Conservation (phyloP, 2,329 filamentous ascomycete genomes). For the Cordyceps fumosorosea region DNA sequence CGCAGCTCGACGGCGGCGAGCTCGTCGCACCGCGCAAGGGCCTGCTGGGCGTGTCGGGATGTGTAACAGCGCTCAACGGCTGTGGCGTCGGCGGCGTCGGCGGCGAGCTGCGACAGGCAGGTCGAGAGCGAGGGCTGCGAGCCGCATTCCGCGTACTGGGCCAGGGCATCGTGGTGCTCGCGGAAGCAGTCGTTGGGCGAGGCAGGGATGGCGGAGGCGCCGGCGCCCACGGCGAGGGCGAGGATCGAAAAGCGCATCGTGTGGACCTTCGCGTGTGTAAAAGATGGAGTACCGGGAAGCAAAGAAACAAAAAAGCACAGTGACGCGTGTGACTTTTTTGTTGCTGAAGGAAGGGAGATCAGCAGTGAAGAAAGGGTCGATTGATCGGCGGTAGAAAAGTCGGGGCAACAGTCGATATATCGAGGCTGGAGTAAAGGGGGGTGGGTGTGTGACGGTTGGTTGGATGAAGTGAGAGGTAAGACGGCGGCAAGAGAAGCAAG, state of each 20-base stretch:
- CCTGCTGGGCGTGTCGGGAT: slow-evolving; percentile 22
- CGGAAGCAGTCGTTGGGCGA: slow-evolving; percentile 32
- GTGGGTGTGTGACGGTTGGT: not conserved
- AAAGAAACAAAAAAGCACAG: not conserved
- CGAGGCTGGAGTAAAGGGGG: not conserved
- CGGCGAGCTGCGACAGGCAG: slow-evolving; percentile 34
- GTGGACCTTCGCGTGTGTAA: not conserved
- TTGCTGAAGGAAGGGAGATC: not conserved
- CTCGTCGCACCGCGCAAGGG: slow-evolving; percentile 27
- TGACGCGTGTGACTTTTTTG: not conserved
- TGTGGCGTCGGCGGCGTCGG: slow-evolving; percentile 21
- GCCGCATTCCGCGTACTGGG: slow-evolving; percentile 37
- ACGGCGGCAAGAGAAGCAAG: not conserved
- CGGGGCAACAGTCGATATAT: slow-evolving; percentile 11
- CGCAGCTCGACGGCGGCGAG: slow-evolving; percentile 18
- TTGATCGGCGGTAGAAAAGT: slow-evolving; percentile 6
- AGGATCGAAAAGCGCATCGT: slow-evolving; percentile 28
- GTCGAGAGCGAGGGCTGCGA: slow-evolving; percentile 32
- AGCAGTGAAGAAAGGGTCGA: not conserved
- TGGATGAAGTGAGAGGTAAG: not conserved
- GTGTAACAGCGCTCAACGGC: slow-evolving; percentile 34
- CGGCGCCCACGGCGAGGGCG: slow-evolving; percentile 28
- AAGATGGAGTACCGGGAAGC: not conserved
- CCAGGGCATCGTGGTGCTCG: slow-evolving; percentile 32
- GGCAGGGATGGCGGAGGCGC: slow-evolving; percentile 24